Evolutionary conservation across 345 rosid genomes (phyloP).

Genomic region (Heritiera fomes): DNA sequence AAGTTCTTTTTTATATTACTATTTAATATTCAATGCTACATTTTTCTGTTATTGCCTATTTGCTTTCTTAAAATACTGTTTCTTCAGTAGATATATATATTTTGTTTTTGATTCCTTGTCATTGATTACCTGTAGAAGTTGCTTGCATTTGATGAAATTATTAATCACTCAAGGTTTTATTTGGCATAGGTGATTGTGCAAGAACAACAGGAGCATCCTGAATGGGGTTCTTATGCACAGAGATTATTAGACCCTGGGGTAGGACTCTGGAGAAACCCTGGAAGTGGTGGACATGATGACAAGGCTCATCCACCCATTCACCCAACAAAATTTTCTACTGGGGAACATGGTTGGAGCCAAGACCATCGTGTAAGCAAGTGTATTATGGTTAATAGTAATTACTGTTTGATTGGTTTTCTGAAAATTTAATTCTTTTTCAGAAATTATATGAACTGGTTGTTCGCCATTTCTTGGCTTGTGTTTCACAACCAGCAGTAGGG

Average conservation of each 20-base stretch:
- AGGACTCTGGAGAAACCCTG: conserved; percentile 93
- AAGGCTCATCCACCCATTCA: conserved; percentile 99
- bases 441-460: conserved; percentile 91
- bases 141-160: conserved; percentile 15
- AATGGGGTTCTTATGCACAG: conserved; percentile 92
- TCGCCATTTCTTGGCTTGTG: conserved; percentile 96
- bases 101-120: not conserved
- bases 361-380: conserved; percentile 72
- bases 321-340: conserved; percentile 90
- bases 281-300: conserved; percentile 96
- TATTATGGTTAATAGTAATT: conserved; percentile 8
- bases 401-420: not conserved
- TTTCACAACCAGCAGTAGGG: conserved; percentile 94
- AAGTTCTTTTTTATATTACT: not conserved
- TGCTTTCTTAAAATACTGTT: not conserved
- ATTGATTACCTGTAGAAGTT: not conserved
- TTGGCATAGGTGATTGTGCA: conserved; percentile 69
- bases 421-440: conserved; percentile 39
- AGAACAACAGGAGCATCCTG: conserved; percentile 83
- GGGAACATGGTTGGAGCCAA: conserved; percentile 82
- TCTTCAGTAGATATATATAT: not conserved
- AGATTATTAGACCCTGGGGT: conserved; percentile 68
- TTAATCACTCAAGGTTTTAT: conserved; percentile 28
- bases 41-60: not conserved
- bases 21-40: not conserved